Percentiles rank a stretch among this genome's conserved stretches.
Evolutionary conservation across 2,329 filamentous ascomycete genomes (phyloP).

Genomic region (Ophiostoma angusticollis): DNA sequence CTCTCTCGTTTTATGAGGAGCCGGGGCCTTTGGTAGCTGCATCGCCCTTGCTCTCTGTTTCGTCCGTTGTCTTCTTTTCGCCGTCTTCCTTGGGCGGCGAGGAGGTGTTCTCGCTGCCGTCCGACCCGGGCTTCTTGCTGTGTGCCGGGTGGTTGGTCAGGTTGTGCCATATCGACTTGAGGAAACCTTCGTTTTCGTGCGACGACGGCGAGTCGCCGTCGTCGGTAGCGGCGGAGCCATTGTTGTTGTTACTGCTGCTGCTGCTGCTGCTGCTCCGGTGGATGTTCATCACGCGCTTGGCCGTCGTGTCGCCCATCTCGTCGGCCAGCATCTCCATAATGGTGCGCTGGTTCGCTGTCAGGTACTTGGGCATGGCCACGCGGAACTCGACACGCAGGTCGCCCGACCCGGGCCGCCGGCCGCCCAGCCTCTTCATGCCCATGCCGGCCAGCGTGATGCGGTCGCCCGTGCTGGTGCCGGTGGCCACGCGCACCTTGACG

Average conservation of each 20-base stretch:
- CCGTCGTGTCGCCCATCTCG: slow-evolving; percentile 85
- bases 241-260: not conserved
- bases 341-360: slow-evolving; percentile 80
- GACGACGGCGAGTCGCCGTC: slow-evolving; percentile 29
- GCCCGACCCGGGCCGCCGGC: slow-evolving; percentile 56
- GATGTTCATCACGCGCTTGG: slow-evolving; percentile 85
- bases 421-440: slow-evolving; percentile 81
- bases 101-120: not conserved
- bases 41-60: slow-evolving; percentile 13
- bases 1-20: slow-evolving; percentile 20
- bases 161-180: slow-evolving; percentile 89
- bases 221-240: no score
- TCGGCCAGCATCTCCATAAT: slow-evolving; percentile 93
- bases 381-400: slow-evolving; percentile 92
- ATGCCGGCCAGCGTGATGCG: slow-evolving; percentile 77
- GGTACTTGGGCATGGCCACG: slow-evolving; percentile 87
- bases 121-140: slow-evolving; percentile 23
- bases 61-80: not conserved
- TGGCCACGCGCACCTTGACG: slow-evolving; percentile 80
- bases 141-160: slow-evolving; percentile 63
- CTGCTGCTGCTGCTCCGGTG: slow-evolving; percentile 25
- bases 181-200: slow-evolving; percentile 75
- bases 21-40: slow-evolving; percentile 22
- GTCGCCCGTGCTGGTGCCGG: slow-evolving; percentile 86
- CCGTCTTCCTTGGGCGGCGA: slow-evolving; percentile 2